Evolutionary conservation across 2,329 filamentous ascomycete genomes (phyloP), one percentile per base, ranked within the genome.

Genomic region (Colletotrichum lentis): DNA sequence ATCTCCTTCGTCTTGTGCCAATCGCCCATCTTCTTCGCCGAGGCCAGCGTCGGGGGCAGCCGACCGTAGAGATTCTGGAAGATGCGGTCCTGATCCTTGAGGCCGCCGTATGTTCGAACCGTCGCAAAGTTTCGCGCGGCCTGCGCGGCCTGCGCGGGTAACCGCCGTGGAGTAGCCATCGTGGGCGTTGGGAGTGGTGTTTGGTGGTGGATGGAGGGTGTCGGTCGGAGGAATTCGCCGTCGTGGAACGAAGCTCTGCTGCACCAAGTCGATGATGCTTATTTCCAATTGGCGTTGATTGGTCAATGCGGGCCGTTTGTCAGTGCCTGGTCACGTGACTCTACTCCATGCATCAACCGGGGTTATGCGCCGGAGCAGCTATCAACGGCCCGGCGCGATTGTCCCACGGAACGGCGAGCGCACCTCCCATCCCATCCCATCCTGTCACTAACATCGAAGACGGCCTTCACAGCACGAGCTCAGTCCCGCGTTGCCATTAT

Each of bases 1-100:
- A 99, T 99, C 80, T 99, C 96, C 87, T 99, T 99, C 64, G 96
- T 99, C 87, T 96, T 97, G 85, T 99, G 89, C 96, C 96, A 99
- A 81, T 98, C 96, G 74, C 96, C 96, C 86, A 97, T 97, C 84
- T 97, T 97, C 90, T 93, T 94, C 62, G 96, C 94, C 77, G 90
- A 93, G 85, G 96, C 95, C 74, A 99, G 83, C 80, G 97, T 94
- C 71, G 94, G 87, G 60, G 93, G 94, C 83, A 93, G 93, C 78
- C 96, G 93, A 76, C 93, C 90, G 84, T 99, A 99, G 68, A 99
- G 87, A 83, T 99, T 99, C 84, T 97, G 94, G 84, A 99, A 99
- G 82, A 99, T 99, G 76, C 96, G 90, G 83, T 99, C 96, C 84
- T 98, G 94, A 80, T 99, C 96, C 83, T 89, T 92, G 74, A 99